Percentiles rank a stretch among this genome's conserved stretches.
These are phyloP conservation scores for Selaginella tamariscina DNA, from an alignment of 75 land plant species.

Conservation along the genomic window DNA sequence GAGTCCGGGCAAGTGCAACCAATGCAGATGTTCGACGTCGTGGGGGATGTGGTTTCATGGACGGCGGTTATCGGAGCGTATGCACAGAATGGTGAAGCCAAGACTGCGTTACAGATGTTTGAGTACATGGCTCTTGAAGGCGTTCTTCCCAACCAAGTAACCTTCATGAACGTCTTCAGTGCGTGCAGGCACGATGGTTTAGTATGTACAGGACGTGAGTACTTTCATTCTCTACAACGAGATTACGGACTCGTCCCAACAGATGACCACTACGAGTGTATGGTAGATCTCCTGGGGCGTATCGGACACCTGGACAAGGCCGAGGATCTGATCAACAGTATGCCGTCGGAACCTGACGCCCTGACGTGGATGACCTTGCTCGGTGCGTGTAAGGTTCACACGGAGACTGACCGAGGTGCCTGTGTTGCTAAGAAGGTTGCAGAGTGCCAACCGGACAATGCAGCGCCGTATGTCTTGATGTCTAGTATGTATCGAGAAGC, in stretches of 20 bases:
- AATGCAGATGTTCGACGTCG: background rate
- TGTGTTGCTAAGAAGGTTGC: background rate
- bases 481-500: slow-evolving; percentile 25
- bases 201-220: background rate
- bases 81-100: background rate
- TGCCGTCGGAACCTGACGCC: no score
- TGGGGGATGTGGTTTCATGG: background rate
- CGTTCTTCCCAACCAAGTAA: background rate
- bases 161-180: background rate
- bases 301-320: background rate
- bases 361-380: background rate
- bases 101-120: background rate
- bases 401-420: background rate
- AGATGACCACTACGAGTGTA: background rate
- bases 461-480: slow-evolving; percentile 24
- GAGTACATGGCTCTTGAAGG: background rate
- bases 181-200: background rate
- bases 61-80: background rate
- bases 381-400: background rate
- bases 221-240: background rate
- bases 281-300: background rate
- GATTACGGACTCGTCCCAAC: background rate
- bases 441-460: slow-evolving; percentile 17
- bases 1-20: background rate
- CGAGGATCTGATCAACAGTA: no score